Evolutionary conservation across 208 protist genomes (phyloP), one percentile per base, ranked within the genome.

Genomic region (Acanthamoeba culbertsoni): DNA sequence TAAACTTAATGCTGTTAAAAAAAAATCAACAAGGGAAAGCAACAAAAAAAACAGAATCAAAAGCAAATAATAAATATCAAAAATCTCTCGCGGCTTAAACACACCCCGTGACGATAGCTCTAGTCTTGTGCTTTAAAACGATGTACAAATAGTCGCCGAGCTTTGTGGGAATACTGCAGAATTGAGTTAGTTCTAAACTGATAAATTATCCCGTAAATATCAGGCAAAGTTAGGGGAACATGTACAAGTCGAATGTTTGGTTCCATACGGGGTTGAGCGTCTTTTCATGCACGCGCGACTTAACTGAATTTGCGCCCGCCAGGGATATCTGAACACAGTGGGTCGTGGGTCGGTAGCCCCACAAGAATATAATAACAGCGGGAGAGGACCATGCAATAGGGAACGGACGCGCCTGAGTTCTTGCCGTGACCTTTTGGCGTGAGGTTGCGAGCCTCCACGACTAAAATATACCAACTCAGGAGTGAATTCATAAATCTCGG

Each of bases 201-300:
- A 71, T 2, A 28, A 31, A 71, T 16, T 7, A 71, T 4, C 14
- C 10, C 20, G 10, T 26, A n/a, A 57, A 86, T 1, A 0, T 35
- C 16, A 79, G 28, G 1, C 20, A 28, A 63, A 79, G 37, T 12
- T 3, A 43, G 37, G 45, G 28, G 28, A 43, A 42, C 16, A 2
- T 35, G 75, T 59, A 86, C 75, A 86, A 86, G 75, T 86, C 48
- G n/a, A 86, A 86, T 6, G 20, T 86, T 31, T 86, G 45, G 33
- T 86, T 86, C 75, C 75, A 86, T 5, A 86, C 75, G n/a, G 75
- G 75, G 75, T 86, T 86, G 26, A 86, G 31, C 45, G 75, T 86
- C 42, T 57, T 86, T 31, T 86, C 75, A 20, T 62, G 42, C 8
- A 42, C 42, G 6, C 48, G 42, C 26, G 75, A 62, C 48, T 86